phyloP scores from a whole-genome alignment of 495 filamentous ascomycete species.

The Pyrenula aspistea region DNA sequence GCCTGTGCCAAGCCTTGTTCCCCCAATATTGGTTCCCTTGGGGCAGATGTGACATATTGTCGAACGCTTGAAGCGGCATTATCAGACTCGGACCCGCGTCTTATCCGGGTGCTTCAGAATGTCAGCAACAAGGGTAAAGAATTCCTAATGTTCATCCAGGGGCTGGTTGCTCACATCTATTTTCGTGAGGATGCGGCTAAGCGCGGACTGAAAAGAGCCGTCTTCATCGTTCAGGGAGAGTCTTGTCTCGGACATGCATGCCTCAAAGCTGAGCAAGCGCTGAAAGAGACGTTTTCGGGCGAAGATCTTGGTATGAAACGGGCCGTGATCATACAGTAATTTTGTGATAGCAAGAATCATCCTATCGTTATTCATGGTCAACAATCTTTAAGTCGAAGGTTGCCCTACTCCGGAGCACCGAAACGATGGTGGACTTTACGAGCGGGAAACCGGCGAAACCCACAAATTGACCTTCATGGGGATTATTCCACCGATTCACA shows the following conservation, averaged over 20 bases:
- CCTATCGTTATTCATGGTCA: no score
- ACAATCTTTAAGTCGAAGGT: no score
- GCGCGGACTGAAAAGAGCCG: background rate
- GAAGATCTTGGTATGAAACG: no score
- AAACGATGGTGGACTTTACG: no score
- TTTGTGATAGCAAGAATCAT: no score
- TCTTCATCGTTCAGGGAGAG: background rate
- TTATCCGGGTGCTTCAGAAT: background rate
- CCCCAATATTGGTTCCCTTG: background rate
- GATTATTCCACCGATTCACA: no score
- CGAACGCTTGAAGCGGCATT: background rate
- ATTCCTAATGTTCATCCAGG: background rate
- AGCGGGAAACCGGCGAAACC: no score
- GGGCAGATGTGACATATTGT: background rate
- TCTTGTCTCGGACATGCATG: background rate
- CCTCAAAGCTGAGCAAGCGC: background rate
- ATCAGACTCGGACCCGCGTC: background rate
- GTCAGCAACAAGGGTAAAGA: background rate
- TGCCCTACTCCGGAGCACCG: no score
- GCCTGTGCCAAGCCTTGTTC: background rate
- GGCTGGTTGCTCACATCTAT: background rate
- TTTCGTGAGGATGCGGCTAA: no score
- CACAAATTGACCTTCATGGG: no score
- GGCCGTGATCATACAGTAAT: no score
- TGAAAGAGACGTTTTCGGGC: background rate